phyloP scores from a whole-genome alignment of 179 eudicot species.

The Beta lomatogona region DNA sequence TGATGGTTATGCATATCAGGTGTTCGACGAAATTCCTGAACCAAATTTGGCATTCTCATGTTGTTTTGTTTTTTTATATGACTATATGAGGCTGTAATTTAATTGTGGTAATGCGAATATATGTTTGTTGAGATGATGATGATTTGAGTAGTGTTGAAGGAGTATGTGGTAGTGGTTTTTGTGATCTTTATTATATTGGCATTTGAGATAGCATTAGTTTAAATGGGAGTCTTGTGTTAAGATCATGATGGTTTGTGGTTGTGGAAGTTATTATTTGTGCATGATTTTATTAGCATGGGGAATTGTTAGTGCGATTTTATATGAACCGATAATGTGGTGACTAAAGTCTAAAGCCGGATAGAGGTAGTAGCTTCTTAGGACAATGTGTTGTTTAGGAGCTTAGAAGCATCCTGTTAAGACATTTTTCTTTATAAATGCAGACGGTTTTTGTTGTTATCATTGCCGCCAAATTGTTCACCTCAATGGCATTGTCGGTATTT shows the following conservation, averaged over 20 bases:
- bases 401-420: not conserved
- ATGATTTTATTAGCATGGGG: no score
- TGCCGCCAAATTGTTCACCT: not conserved
- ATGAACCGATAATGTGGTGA: not conserved
- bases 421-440: not conserved
- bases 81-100: not conserved
- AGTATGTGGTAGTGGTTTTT: slow-evolving; percentile 3
- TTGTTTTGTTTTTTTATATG: not conserved
- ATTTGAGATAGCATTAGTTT: no score
- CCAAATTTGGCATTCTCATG: not conserved
- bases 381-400: not conserved
- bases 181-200: no score
- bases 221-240: no score
- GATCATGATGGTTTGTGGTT: no score
- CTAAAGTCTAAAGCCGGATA: no score
- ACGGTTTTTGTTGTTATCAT: not conserved
- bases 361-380: not conserved
- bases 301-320: not conserved
- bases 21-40: slow-evolving; percentile 33
- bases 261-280: no score
- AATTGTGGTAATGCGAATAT: not conserved
- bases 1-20: not conserved
- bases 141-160: not conserved
- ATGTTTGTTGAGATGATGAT: not conserved
- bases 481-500: no score